A percentile compares a stretch with the other conserved stretches of the same genome.
Conservation (phyloP, 768 basidiomycete genomes). For the Polyporus arcularius region DNA sequence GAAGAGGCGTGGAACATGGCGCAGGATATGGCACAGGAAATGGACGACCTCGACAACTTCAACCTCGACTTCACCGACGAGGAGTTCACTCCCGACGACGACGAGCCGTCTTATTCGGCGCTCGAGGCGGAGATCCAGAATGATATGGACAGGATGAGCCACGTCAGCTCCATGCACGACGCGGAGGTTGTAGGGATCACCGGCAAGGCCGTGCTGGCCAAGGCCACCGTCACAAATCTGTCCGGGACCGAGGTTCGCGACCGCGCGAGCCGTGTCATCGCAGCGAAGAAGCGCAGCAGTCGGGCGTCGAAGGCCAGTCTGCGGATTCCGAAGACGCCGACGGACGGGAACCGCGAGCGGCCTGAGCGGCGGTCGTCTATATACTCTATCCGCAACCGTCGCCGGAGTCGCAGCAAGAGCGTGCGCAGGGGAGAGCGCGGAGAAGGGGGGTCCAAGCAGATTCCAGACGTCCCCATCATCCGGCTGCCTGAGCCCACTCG, state of each 20-base stretch:
- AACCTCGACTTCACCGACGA: conserved; percentile 22
- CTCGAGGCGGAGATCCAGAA: conserved; percentile 32
- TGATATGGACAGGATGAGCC: conserved; percentile 18
- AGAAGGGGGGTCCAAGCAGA: conserved; percentile 8
- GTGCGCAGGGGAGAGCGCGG: conserved; percentile 14
- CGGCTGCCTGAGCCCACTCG: conserved; percentile 13
- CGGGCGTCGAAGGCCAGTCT: conserved; percentile 68
- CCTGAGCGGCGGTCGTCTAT: conserved; percentile 17
- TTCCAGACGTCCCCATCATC: conserved; percentile 24
- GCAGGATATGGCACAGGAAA: conserved; percentile 68
- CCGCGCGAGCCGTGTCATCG: conserved; percentile 49
- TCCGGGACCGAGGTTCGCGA: conserved; percentile 34
- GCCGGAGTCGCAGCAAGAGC: conserved; percentile 27
- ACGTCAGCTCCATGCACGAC: conserved; percentile 25
- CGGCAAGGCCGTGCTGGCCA: conserved; percentile 38
- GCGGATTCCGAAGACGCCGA: conserved; percentile 50
- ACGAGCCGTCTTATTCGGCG: conserved; percentile 7
- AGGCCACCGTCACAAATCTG: conserved; percentile 33
- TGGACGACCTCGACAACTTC: conserved; percentile 59
- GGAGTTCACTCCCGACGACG: conserved; percentile 8
- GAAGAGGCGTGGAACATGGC: conserved; percentile 83
- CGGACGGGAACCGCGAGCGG: conserved; percentile 6
- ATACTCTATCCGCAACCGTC: conserved; percentile 15
- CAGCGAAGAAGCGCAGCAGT: conserved; percentile 65
- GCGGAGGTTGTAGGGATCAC: conserved; percentile 40